Percentiles rank a stretch among this genome's conserved stretches.
These are phyloP conservation scores for Diaporthe nobilis DNA, from an alignment of 2,329 filamentous ascomycete species.

Conservation along the genomic window DNA sequence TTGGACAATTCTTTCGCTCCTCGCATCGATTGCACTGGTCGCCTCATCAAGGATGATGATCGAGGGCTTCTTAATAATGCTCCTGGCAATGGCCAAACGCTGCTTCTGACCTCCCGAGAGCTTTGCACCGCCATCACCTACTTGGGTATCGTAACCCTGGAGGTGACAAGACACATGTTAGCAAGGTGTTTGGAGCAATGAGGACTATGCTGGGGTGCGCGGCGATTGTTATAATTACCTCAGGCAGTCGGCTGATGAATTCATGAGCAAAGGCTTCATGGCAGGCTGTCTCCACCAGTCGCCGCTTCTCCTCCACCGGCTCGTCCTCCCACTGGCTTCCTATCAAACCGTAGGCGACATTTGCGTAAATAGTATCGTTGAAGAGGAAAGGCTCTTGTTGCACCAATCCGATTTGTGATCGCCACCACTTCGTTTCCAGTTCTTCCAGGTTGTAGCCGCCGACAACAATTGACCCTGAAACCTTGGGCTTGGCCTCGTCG, in stretches of 20 bases:
- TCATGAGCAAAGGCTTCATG: slow-evolving; percentile 78
- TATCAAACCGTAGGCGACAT: slow-evolving; percentile 67
- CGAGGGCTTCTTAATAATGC: slow-evolving; percentile 80
- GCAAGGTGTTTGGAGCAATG: slow-evolving; percentile 1
- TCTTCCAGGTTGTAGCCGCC: slow-evolving; percentile 47
- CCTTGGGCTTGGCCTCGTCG: slow-evolving; percentile 54
- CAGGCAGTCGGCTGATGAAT: slow-evolving; percentile 75
- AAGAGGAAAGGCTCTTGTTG: slow-evolving; percentile 60
- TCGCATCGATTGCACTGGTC: slow-evolving; percentile 91
- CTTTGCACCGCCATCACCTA: slow-evolving; percentile 85
- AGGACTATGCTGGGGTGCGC: not conserved
- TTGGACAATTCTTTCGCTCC: slow-evolving; percentile 94
- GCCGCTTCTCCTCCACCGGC: slow-evolving; percentile 59
- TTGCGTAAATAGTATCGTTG: slow-evolving; percentile 64
- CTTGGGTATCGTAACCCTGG: slow-evolving; percentile 76
- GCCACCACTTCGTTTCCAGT: slow-evolving; percentile 74
- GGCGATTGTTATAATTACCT: slow-evolving; percentile 51
- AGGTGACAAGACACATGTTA: slow-evolving; percentile 36
- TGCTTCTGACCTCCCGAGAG: slow-evolving; percentile 97
- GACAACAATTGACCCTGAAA: not conserved
- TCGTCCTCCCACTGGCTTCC: slow-evolving; percentile 56
- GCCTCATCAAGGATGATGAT: slow-evolving; percentile 95
- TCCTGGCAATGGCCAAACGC: slow-evolving; percentile 85
- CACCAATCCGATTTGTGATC: slow-evolving; percentile 60
- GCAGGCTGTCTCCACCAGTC: slow-evolving; percentile 75